Evolutionary conservation across 108 stramenopile genomes (phyloP).

Genomic region (Cyclotella kingstonii): DNA sequence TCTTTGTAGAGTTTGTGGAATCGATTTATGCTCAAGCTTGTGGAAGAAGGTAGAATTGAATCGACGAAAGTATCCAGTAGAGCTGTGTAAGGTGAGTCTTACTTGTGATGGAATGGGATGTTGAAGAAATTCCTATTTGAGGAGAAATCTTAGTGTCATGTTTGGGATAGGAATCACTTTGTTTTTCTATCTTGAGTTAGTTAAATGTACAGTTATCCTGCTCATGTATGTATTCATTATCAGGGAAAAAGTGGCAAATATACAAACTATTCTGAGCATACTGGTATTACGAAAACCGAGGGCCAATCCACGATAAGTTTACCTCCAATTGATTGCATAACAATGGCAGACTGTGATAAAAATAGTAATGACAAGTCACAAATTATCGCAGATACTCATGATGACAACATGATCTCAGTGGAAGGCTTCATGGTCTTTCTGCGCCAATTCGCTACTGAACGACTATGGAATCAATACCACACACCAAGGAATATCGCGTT

Average conservation of each 20-base stretch:
- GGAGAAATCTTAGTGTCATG: not conserved
- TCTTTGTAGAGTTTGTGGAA: conserved; percentile 9
- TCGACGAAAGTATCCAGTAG: conserved; percentile 79
- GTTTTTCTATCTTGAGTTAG: too few species aligned
- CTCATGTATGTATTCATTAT: not conserved
- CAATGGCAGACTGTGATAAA: conserved; percentile 1
- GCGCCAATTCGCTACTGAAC: conserved; percentile 58
- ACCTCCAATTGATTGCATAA: conserved; percentile 17
- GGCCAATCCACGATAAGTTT: conserved; percentile 65
- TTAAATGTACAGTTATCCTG: too few species aligned
- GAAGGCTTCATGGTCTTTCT: conserved; percentile 42
- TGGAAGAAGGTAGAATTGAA: conserved; percentile 77
- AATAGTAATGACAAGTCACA: not conserved
- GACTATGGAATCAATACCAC: conserved; percentile 81
- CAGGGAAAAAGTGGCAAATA: conserved; percentile 76
- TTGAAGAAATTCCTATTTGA: not conserved
- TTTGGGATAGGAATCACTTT: not conserved
- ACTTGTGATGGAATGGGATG: not conserved
- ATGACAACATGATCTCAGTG: conserved; percentile 24
- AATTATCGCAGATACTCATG: not conserved
- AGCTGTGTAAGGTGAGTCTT: conserved; percentile 67
- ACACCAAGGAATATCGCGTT: conserved; percentile 83
- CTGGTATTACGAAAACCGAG: conserved; percentile 72
- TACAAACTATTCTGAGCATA: conserved; percentile 70
- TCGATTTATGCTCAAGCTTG: conserved; percentile 47